These are phyloP conservation scores for Lignosus rhinocerotis DNA, from an alignment of 1,284 basidiomycete species.

Conservation along the genomic window DNA sequence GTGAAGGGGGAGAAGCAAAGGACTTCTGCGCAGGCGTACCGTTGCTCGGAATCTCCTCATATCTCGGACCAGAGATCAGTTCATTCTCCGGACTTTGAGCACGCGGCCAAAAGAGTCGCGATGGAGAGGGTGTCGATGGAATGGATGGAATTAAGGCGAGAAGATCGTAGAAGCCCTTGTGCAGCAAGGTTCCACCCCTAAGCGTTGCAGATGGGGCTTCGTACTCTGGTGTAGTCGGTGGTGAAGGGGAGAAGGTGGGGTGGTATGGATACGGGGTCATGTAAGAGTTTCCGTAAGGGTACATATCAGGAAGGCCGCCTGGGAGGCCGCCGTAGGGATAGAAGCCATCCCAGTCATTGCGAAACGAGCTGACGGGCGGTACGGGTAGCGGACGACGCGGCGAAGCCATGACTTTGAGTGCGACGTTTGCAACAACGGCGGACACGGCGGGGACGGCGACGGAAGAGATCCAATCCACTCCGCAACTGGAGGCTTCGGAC, in stretches of 20 bases:
- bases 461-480: constrained; percentile 12
- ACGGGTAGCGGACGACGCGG: constrained; percentile 45
- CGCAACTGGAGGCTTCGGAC: constrained; percentile 15
- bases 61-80: constrained; percentile 58
- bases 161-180: constrained; percentile 87
- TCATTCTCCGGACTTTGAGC: constrained; percentile 32
- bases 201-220: constrained; percentile 49
- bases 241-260: constrained; percentile 31
- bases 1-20: constrained; percentile 28
- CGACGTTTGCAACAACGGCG: constrained; percentile 13
- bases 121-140: constrained; percentile 65
- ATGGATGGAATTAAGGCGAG: constrained; percentile 72
- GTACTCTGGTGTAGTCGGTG: constrained; percentile 38
- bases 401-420: constrained; percentile 21
- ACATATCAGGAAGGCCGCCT: constrained; percentile 35
- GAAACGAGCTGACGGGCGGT: constrained; percentile 35
- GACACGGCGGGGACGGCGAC: neutral
- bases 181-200: constrained; percentile 69
- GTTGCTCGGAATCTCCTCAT: constrained; percentile 50
- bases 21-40: constrained; percentile 23
- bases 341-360: constrained; percentile 19
- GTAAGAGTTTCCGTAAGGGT: constrained; percentile 44
- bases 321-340: constrained; percentile 22
- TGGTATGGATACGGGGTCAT: constrained; percentile 46
- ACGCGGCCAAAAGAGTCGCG: constrained; percentile 60